phyloP scores from a whole-genome alignment of 163 green algal species.

The Scenedesmus sp. region DNA sequence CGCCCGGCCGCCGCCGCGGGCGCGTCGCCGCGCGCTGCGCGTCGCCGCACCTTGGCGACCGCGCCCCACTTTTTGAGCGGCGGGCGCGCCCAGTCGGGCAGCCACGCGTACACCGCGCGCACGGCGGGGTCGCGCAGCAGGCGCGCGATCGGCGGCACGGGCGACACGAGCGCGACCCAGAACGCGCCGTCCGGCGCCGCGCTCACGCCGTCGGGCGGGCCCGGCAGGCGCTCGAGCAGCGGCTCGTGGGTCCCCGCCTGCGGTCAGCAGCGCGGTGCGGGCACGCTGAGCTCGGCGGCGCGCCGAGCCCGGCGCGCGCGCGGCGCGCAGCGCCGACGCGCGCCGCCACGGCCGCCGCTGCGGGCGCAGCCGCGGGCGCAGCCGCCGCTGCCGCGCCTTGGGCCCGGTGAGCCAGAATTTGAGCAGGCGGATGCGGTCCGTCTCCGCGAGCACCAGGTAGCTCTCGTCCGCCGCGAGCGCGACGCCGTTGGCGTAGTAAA shows the following conservation, averaged over 20 bases:
- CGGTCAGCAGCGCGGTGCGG: neutral
- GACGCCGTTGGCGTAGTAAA: slow-evolving; percentile 78
- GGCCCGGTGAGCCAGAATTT: slow-evolving; percentile 53
- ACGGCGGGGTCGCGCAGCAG: slow-evolving; percentile 39
- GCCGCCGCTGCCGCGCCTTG: slow-evolving; percentile 23
- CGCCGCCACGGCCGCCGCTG: neutral
- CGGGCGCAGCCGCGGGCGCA: neutral
- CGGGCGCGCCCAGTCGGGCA: slow-evolving; percentile 24
- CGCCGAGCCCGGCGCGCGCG: too few relatives aligned
- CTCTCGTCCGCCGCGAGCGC: slow-evolving; percentile 67
- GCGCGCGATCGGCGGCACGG: slow-evolving; percentile 34
- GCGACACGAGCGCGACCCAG: slow-evolving; percentile 60
- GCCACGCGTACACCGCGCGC: slow-evolving; percentile 44
- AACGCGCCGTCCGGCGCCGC: slow-evolving; percentile 50
- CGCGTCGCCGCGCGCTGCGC: too few relatives aligned
- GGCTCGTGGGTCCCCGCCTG: slow-evolving; percentile 58
- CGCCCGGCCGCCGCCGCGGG: neutral
- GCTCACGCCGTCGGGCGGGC: slow-evolving; percentile 64
- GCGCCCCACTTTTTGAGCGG: slow-evolving; percentile 22
- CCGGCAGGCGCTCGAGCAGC: slow-evolving; percentile 65
- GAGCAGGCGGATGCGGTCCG: slow-evolving; percentile 57
- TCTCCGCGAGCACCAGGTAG: slow-evolving; percentile 79
- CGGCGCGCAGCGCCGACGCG: too few relatives aligned
- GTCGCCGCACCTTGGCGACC: slow-evolving; percentile 32
- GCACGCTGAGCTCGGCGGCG: too few relatives aligned